Evolutionary conservation across 441 rosid genomes (phyloP).

Genomic region (Erodium moschatum): DNA sequence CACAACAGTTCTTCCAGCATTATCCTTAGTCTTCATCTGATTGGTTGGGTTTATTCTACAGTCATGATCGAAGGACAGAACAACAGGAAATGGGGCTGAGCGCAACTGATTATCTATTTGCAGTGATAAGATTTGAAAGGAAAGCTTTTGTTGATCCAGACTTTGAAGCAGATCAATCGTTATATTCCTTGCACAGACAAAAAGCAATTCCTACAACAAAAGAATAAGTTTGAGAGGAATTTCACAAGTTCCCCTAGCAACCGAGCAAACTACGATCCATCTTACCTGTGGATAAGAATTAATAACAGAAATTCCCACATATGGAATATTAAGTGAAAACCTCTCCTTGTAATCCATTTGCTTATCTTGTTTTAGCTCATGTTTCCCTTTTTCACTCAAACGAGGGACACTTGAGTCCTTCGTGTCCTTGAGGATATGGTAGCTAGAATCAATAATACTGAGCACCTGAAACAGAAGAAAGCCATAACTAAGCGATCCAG

Average conservation of each 20-base stretch:
- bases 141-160: conserved; percentile 71
- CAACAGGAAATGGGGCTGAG: conserved; percentile 68
- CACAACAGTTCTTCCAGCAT: conserved; percentile 27
- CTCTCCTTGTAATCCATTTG: conserved; percentile 55
- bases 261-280: background rate
- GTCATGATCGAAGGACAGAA: conserved; percentile 67
- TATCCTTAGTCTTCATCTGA: conserved; percentile 40
- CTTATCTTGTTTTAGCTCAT: conserved; percentile 41
- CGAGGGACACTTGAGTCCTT: conserved; percentile 31
- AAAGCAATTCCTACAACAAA: conserved; percentile 70
- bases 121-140: conserved; percentile 59
- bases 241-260: conserved; percentile 10
- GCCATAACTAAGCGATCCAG: conserved; percentile 15
- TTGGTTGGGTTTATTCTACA: conserved; percentile 36
- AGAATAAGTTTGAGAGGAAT: conserved; percentile 20
- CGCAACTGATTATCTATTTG: conserved; percentile 84
- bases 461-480: conserved; percentile 53
- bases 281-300: conserved; percentile 77
- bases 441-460: conserved; percentile 70
- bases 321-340: conserved; percentile 53
- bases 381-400: conserved; percentile 40
- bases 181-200: conserved; percentile 69
- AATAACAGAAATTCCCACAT: conserved; percentile 69
- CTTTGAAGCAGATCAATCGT: conserved; percentile 60
- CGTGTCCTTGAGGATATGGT: conserved; percentile 49